phyloP scores from a whole-genome alignment of 2,329 filamentous ascomycete genomes.

The Pseudopithomyces chartarum region DNA sequence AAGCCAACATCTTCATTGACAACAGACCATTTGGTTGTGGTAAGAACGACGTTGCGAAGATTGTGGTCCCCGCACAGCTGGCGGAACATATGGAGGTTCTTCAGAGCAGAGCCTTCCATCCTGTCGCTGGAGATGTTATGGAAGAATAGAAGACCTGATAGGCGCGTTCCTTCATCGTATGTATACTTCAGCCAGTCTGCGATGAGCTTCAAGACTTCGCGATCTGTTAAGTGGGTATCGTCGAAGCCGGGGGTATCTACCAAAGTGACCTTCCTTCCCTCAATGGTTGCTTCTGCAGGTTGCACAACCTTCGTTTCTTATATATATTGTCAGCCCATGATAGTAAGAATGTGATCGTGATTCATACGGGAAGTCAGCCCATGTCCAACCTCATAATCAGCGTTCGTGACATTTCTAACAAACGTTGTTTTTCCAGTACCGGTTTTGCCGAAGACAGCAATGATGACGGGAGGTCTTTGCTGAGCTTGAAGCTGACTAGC shows the following conservation, averaged over 20 bases:
- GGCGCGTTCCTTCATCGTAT: constrained; percentile 37
- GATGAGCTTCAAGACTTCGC: constrained; percentile 45
- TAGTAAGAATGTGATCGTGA: background rate
- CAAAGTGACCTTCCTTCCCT: constrained; percentile 17
- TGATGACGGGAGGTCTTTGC: constrained; percentile 10
- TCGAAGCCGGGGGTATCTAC: constrained; percentile 58
- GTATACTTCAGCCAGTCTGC: constrained; percentile 12
- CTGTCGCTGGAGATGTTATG: constrained; percentile 52
- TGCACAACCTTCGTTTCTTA: background rate
- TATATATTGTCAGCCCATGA: background rate
- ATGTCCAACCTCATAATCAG: background rate
- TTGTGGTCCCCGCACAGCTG: constrained; percentile 50
- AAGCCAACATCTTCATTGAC: too few species aligned
- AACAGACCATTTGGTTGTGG: constrained; percentile 49
- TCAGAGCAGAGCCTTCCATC: constrained; percentile 45
- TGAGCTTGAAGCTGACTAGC: too few species aligned
- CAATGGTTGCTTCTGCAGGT: background rate
- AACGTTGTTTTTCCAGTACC: constrained; percentile 49
- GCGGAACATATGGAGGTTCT: constrained; percentile 53
- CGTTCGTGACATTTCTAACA: constrained; percentile 29
- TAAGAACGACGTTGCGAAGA: constrained; percentile 49
- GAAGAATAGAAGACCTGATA: constrained; percentile 54
- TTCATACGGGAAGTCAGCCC: background rate
- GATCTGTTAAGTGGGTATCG: constrained; percentile 50
- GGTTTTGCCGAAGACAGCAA: constrained; percentile 51